Evolutionary conservation across 1,139 yeast species (phyloP), one percentile per base, ranked within the genome.

Genomic region (Yamadazyma triangularis): DNA sequence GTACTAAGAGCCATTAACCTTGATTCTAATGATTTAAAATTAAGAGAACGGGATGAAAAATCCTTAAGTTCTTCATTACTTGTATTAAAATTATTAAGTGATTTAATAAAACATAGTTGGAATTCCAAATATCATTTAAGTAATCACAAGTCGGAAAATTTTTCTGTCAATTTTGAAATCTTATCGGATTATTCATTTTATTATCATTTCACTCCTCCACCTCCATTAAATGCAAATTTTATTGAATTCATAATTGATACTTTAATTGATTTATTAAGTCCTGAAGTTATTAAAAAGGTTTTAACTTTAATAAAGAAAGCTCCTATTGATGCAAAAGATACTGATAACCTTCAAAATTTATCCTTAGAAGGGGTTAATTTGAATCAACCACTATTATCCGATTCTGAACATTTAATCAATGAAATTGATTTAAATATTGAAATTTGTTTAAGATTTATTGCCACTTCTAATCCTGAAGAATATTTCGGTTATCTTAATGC

Each of bases 381-480:
- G 15, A 13, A 28, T 23, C n/a, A n/a, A n/a, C n/a, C n/a, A n/a
- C 10, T 12, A 13, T 6, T 8, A 21, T 14, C 16, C 4, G n/a
- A n/a, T n/a, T 21, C 23, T 19, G 10, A 9, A 9, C 8, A 23
- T 12, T 23, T 34, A 20, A 26, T 41, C 8, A 29, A 23, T 20
- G 45, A 42, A 24, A 41, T 42, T 15, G 48, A 44, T 36, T 19
- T 25, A 4, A 31, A 38, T 26, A 38, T 42, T 15, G 48, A 44
- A 32, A 27, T 40, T 4, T 38, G 44, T 27, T 48, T 77, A 23
- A 60, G 74, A 29, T 79, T 61, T 45, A 44, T 79, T 11, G 71
- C 80, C 2, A 71, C 79, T 2, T 59, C 83, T 2, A 77, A 79
- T 47, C 77, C 83, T 24, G 41, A 40, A 0, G 74, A 71, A 21